Conservation (phyloP, 306 rosid species). For the Citrullus mucosospermus region DNA sequence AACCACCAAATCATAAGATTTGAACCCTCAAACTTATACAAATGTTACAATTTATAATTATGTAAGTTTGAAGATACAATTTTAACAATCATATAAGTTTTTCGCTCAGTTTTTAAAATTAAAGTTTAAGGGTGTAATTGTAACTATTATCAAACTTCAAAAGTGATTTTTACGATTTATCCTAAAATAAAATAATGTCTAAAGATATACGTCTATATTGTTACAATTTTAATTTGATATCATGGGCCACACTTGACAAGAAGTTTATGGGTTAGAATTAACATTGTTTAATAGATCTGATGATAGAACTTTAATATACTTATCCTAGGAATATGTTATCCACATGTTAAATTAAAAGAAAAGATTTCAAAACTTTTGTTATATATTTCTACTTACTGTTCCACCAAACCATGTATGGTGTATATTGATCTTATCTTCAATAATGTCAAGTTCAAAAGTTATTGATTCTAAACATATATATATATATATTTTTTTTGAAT, state of each 20-base stretch:
- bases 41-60: too few relatives aligned
- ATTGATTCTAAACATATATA: neutral
- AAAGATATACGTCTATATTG: neutral
- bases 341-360: neutral
- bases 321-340: neutral
- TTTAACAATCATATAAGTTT: too few relatives aligned
- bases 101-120: too few relatives aligned
- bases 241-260: neutral
- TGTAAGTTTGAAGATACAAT: too few relatives aligned
- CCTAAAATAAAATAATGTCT: too few relatives aligned
- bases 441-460: neutral
- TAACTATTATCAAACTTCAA: too few relatives aligned
- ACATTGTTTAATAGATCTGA: neutral
- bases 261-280: neutral
- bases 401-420: neutral
- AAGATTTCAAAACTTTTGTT: neutral
- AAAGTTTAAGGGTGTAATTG: too few relatives aligned
- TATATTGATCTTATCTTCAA: neutral
- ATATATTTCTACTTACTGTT: neutral
- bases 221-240: neutral
- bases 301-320: neutral
- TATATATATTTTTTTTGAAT: neutral
- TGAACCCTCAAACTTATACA: too few relatives aligned
- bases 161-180: too few relatives aligned
- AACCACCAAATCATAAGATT: too few relatives aligned